Conservation (phyloP, 768 basidiomycete species). For the Leccinum arenicola region DNA sequence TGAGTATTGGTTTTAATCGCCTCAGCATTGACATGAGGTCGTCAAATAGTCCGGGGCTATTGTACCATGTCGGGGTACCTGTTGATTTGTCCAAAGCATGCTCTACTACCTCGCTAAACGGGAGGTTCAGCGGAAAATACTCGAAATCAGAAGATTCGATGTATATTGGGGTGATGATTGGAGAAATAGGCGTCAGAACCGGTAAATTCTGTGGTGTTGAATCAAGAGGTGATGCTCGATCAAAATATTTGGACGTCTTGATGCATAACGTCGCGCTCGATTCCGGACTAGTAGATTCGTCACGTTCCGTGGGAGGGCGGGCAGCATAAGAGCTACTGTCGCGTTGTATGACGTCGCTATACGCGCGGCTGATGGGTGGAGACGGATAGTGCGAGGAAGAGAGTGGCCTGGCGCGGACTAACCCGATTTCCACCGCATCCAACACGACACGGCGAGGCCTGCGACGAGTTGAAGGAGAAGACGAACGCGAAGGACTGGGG, state of each 20-base stretch:
- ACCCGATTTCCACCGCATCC: conserved; percentile 21
- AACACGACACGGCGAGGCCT: conserved; percentile 8
- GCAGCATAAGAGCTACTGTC: neutral
- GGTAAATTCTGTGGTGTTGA: neutral
- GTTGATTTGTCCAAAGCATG: neutral
- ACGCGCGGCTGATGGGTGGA: conserved; percentile 1
- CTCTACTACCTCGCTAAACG: neutral
- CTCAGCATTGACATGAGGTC: conserved; percentile 28
- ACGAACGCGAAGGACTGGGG: neutral
- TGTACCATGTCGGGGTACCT: neutral
- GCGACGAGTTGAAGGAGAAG: neutral
- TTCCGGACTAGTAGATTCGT: neutral
- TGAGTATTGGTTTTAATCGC: conserved; percentile 31
- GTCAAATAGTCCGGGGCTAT: conserved; percentile 6
- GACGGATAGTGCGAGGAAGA: conserved; percentile 5
- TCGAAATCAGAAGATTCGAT: conserved; percentile 7
- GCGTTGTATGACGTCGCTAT: neutral
- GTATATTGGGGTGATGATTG: conserved; percentile 4
- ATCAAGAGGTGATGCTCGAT: neutral
- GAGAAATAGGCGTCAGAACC: neutral
- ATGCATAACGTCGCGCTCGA: neutral
- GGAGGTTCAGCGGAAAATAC: neutral
- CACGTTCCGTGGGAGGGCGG: neutral
- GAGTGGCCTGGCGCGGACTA: neutral
- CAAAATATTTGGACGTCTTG: conserved; percentile 25